Base-by-base conservation (phyloP, 2,329 filamentous ascomycete species). In the Penicillium sp. region DNA sequence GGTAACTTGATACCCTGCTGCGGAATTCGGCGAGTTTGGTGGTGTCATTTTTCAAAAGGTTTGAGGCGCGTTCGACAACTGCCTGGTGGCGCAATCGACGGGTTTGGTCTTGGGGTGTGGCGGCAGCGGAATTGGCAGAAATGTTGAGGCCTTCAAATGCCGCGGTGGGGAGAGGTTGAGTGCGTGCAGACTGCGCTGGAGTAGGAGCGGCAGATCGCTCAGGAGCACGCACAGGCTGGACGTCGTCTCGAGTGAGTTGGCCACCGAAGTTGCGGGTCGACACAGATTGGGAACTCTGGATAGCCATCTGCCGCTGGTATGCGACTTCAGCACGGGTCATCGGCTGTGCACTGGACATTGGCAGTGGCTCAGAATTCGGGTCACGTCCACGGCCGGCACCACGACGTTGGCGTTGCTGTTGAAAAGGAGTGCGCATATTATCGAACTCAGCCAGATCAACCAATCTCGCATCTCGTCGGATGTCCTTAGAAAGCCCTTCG, bases 371-470 rank as follows among this genome's bases (percentile, higher is more conserved):
- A 0, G 87, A 80, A 67, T 95, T 95, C 2, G 91, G 90, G 69
- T 96, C 90, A 36, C 90, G 82, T 19, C 90, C 91, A 59, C 88
- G 79, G 47, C 86, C 77, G 46, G 77, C 75, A 31, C 79, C 78
- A 39, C 77, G 71, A n/a, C 83, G 80, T 54, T 80, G 77, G 55
- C 86, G 78, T 46, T 77, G 75, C 40, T 77, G 77, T 53, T 82
- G 76, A 61, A 95, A 93, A 1, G 88, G 79, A 35, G 82, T 77
- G 31, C 90, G 80, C 54, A 86, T 84, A 58, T 95, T 83, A 59
- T 95, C 87, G 64, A 99, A 97, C 16, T 81, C 80, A 0, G 90
- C 88, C 57, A 99, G 84, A 65, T 97, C 88, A 5, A 99, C 91
- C 19, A 86, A 74, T 42, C 91, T 81, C 4, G 89, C 88, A 67